Base-by-base conservation (phyloP, 139 green algal species). In the Chlorella sp. region DNA sequence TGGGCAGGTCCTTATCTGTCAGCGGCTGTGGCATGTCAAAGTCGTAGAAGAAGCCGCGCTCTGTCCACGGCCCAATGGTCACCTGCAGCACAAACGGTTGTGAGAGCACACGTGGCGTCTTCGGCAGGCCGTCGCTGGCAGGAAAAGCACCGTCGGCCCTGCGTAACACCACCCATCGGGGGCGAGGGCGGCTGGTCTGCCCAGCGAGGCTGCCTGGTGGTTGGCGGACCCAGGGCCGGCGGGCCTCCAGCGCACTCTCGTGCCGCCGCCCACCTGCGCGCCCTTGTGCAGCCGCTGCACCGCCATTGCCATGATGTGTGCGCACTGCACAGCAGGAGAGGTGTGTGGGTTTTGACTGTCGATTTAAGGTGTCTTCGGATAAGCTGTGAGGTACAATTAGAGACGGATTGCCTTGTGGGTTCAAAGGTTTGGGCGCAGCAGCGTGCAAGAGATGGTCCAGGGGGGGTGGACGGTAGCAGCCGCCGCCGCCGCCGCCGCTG, bases 21-120 rank as follows among this genome's bases (percentile, higher is more conserved):
- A 99, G 88, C 0, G 93, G 89, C 90, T 96, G 39, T 12, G 85
- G 83, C 79, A 97, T 94, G 90, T 98, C 97, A 92, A 99, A 99
- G 94, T 99, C 98, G 90, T 99, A 99, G 94, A 98, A 99, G 90
- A 99, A 99, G 85, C 98, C 98, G n/a, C 95, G 95, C 3, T 99
- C 97, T 22, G 98, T 99, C 95, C 96, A 99, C 40, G 98, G 98
- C 2, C 98, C 98, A 26, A 99, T 98, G 36, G 98, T 99, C 60
- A 97, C 96, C 81, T 91, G 83, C 11, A 40, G 40, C 48, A 57
- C 48, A 57, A 5, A 57, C 48, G 37, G 19, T 28, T 21, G 28
- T 57, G 34, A 57, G 60, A 57, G 34, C 57, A 28, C 21, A 42
- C 12, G 80, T 84, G 39, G 18, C 37, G 2, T 24, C 60, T 57